phyloP scores from a whole-genome alignment of 1,139 yeast species.

The Petasospora rhodanensis region DNA sequence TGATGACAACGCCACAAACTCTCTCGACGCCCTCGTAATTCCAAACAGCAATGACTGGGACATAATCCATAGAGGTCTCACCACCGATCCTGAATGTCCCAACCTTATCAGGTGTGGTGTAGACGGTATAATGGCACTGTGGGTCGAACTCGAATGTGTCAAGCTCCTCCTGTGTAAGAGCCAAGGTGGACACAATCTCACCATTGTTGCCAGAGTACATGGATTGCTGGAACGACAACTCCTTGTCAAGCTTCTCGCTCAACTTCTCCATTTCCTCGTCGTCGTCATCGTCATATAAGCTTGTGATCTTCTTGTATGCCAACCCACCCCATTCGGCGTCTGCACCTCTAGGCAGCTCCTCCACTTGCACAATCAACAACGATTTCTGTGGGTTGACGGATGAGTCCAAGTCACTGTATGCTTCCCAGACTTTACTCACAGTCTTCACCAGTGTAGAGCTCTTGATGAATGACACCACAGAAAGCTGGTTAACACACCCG shows the following conservation, averaged over 20 bases:
- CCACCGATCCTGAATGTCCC: background rate
- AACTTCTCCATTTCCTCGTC: slow-evolving; percentile 21
- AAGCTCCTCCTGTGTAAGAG: slow-evolving; percentile 17
- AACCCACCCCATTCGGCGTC: slow-evolving; percentile 76
- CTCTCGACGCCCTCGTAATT: slow-evolving; percentile 22
- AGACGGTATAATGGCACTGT: slow-evolving; percentile 24
- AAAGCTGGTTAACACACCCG: slow-evolving; percentile 39
- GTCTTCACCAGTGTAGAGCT: slow-evolving; percentile 25
- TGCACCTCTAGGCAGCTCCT: slow-evolving; percentile 65
- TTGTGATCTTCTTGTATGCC: slow-evolving; percentile 36
- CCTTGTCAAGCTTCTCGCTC: background rate
- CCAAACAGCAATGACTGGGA: slow-evolving; percentile 30
- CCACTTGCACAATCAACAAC: slow-evolving; percentile 54
- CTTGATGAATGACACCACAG: slow-evolving; percentile 54
- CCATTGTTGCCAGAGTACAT: slow-evolving; percentile 14
- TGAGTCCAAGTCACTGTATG: slow-evolving; percentile 22
- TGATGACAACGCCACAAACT: slow-evolving; percentile 25
- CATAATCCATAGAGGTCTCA: slow-evolving; percentile 24
- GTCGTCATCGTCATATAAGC: slow-evolving; percentile 40
- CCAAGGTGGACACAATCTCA: slow-evolving; percentile 18
- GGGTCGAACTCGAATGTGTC: slow-evolving; percentile 4
- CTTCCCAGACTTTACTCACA: slow-evolving; percentile 16
- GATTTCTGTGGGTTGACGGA: slow-evolving; percentile 28
- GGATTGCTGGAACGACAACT: slow-evolving; percentile 6
- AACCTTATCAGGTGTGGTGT: slow-evolving; percentile 18